Conservation (phyloP, 2,329 filamentous ascomycete species). For the Clonostachys sp. region DNA sequence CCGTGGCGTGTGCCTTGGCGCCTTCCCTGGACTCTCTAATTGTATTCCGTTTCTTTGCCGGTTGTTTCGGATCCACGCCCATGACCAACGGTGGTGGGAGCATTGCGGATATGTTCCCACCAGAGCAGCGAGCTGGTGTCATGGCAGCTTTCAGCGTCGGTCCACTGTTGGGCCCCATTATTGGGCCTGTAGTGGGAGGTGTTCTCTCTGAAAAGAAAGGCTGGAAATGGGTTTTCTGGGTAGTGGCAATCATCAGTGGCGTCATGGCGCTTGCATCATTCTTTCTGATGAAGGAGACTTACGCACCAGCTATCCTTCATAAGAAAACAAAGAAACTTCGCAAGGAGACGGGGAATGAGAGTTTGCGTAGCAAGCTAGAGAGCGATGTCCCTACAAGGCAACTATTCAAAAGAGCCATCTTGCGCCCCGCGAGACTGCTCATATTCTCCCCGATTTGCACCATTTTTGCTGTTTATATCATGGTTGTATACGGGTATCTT, state of each 20-base stretch:
- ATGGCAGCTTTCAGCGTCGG: constrained; percentile 62
- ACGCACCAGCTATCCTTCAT: constrained; percentile 51
- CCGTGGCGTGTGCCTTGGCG: constrained; percentile 31
- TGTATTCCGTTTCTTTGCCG: constrained; percentile 57
- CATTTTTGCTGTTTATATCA: constrained; percentile 59
- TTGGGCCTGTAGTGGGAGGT: constrained; percentile 43
- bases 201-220: constrained; percentile 31
- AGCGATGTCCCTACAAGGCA: constrained; percentile 8
- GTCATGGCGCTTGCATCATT: constrained; percentile 1
- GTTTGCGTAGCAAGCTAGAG: constrained; percentile 33
- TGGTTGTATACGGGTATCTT: constrained; percentile 57
- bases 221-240: constrained; percentile 44
- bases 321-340: constrained; percentile 51
- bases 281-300: constrained; percentile 52
- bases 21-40: constrained; percentile 61
- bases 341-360: constrained; percentile 42
- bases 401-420: constrained; percentile 45
- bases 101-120: constrained; percentile 57
- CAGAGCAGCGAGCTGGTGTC: constrained; percentile 55
- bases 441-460: constrained; percentile 59
- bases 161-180: constrained; percentile 51
- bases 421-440: constrained; percentile 62
- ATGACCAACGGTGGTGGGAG: constrained; percentile 65
- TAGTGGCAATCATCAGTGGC: constrained; percentile 16
- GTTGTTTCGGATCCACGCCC: constrained; percentile 55